Base-by-base conservation (phyloP, 306 rosid genomes). In the Prosopis cineraria region DNA sequence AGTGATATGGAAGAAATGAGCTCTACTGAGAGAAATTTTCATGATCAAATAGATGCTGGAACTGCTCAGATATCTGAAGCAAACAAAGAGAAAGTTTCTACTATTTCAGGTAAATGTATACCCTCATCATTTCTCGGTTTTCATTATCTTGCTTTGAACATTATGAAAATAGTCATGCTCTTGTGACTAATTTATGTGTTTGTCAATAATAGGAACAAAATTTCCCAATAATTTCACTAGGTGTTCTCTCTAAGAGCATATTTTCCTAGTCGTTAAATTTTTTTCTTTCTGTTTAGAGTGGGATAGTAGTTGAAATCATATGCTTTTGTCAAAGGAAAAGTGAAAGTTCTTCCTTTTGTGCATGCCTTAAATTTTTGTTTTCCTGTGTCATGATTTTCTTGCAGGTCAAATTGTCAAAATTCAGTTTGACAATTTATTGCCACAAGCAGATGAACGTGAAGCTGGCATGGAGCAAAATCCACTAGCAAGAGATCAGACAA, bases 41-140 rank as follows among this genome's bases (percentile, higher is more conserved):
- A 58, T 55, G 63, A 76, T 59, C 69, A 70, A 20, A 25, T 36
- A 82, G 76, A 84, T 79, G 29, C 63, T 36, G 73, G 74, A 68
- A 66, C 77, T 37, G 66, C 56, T 79, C 65, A 83, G 47, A 64
- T 72, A 70, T 72, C 79, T 52, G 76, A 60, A 58, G 74, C 47
- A 27, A 75, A 80, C 74, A 84, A 81, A 60, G 83, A 72, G 40
- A 52, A 72, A 27, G 24, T 55, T 78, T 69, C 88, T 48, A 56
- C 78, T 73, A 60, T 82, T 41, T 66, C 85, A 76, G 92, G 93
- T 90, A 59, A 63, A 70, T 81, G 60, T 67, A n/a, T 78, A 24
- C 67, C 44, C 68, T 82, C 66, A 60, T 29, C 13, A 63, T 34
- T 68, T 52, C 41, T 75, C 62, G 50, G 30, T 1, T 30, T 60